Conservation (phyloP, 805 yeast species). For the Tetrapisispora iriomotensis region DNA sequence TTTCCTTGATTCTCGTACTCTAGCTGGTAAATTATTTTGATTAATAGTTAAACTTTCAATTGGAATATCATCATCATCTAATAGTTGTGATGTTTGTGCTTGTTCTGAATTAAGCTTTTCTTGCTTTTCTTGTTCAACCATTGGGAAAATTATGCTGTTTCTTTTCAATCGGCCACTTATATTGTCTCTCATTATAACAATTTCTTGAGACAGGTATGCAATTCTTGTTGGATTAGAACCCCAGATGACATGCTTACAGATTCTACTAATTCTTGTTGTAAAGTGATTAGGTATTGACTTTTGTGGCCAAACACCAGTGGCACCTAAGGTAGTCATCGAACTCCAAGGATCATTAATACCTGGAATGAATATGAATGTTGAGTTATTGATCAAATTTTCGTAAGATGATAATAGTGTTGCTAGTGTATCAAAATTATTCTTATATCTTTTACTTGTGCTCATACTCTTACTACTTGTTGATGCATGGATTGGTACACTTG, state of each 20-base stretch:
- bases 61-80: slow-evolving; percentile 12
- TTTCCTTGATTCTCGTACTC: slow-evolving; percentile 52
- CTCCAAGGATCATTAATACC: slow-evolving; percentile 95
- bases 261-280: slow-evolving; percentile 53
- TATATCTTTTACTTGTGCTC: slow-evolving; percentile 46
- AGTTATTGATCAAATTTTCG: slow-evolving; percentile 21
- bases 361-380: slow-evolving; percentile 67
- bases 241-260: slow-evolving; percentile 45
- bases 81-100: slow-evolving; percentile 19
- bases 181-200: slow-evolving; percentile 66
- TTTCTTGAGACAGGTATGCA: slow-evolving; percentile 75
- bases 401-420: slow-evolving; percentile 54
- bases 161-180: slow-evolving; percentile 59
- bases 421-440: slow-evolving; percentile 60
- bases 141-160: slow-evolving; percentile 50
- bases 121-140: slow-evolving; percentile 20
- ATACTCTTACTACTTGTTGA: slow-evolving; percentile 42
- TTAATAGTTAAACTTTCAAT: slow-evolving; percentile 24
- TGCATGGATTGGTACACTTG: slow-evolving; percentile 52
- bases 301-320: slow-evolving; percentile 60
- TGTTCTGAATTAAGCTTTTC: slow-evolving; percentile 12
- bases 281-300: slow-evolving; percentile 61
- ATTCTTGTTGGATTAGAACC: slow-evolving; percentile 73
- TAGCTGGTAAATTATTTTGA: slow-evolving; percentile 34
- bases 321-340: slow-evolving; percentile 55